These are phyloP conservation scores for Ciborinia camelliae DNA, from an alignment of 2,329 filamentous ascomycete species.

Conservation along the genomic window DNA sequence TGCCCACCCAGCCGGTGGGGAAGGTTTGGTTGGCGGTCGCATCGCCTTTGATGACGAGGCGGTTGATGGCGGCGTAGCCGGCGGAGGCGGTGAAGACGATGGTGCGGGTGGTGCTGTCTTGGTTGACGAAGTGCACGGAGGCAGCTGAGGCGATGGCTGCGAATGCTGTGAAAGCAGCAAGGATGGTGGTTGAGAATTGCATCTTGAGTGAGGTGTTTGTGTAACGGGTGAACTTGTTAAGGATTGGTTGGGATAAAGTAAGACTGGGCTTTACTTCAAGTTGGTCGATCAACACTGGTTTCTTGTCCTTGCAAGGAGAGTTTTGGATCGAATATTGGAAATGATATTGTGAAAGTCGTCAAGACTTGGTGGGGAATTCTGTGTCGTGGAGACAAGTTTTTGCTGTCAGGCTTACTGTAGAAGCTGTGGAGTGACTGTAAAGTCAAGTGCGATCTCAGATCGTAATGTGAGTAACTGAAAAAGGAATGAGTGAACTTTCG, in stretches of 20 bases:
- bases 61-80: constrained; percentile 24
- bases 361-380: constrained; percentile 5
- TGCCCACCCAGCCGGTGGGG: constrained; percentile 43
- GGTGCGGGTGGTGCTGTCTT: constrained; percentile 46
- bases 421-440: constrained; percentile 25
- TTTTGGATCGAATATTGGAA: constrained; percentile 14
- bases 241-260: constrained; percentile 29
- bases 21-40: constrained; percentile 40
- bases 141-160: constrained; percentile 46
- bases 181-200: constrained; percentile 46
- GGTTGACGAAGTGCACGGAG: constrained; percentile 56
- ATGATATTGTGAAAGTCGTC: constrained; percentile 18
- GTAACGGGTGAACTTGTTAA: constrained; percentile 19
- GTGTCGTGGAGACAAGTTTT: constrained; percentile 26
- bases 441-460: constrained; percentile 33
- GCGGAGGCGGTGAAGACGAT: constrained; percentile 34
- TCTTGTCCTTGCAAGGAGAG: constrained; percentile 17
- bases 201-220: constrained; percentile 43
- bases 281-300: constrained; percentile 27
- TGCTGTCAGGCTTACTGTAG: constrained; percentile 16
- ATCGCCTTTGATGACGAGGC: constrained; percentile 28
- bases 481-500: constrained; percentile 28
- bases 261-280: constrained; percentile 26
- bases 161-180: constrained; percentile 44
- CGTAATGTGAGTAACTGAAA: constrained; percentile 24